Evolutionary conservation across 1,284 basidiomycete species (phyloP).

Genomic region (Ganoderma sp.): DNA sequence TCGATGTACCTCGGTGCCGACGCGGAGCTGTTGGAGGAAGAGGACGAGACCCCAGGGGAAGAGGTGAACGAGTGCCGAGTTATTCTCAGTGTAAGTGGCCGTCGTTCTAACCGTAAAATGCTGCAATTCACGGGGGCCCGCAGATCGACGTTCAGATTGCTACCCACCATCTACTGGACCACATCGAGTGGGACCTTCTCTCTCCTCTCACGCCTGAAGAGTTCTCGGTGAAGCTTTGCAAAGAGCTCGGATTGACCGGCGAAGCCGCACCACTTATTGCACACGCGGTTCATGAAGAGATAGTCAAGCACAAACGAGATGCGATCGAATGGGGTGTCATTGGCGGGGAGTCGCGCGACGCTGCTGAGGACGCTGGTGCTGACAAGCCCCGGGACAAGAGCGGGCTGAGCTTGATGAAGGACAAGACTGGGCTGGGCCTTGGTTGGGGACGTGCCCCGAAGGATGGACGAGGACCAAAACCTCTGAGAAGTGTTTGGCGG

Average conservation of each 20-base stretch:
- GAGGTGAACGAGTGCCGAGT: conserved; percentile 87
- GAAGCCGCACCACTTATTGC: conserved; percentile 90
- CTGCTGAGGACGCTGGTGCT: conserved; percentile 30
- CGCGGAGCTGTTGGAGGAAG: conserved; percentile 39
- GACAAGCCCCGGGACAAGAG: conserved; percentile 52
- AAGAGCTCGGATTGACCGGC: conserved; percentile 87
- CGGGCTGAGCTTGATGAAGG: conserved; percentile 64
- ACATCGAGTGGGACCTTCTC: conserved; percentile 97
- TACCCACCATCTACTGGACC: conserved; percentile 88
- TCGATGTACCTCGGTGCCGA: conserved; percentile 57
- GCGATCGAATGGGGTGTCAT: conserved; percentile 93
- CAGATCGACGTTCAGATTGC: conserved; percentile 99
- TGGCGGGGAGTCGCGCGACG: conserved; percentile 52
- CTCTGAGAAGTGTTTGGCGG: conserved; percentile 89
- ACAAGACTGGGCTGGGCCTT: conserved; percentile 78
- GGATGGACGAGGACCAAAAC: conserved; percentile 79
- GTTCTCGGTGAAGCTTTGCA: conserved; percentile 83
- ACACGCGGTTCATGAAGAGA: conserved; percentile 93
- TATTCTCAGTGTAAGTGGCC: conserved; percentile 78
- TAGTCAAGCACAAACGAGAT: conserved; percentile 93
- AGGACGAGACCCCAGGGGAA: conserved; percentile 50
- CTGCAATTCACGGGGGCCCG: conserved; percentile 14
- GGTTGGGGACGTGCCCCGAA: conserved; percentile 72
- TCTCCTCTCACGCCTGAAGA: conserved; percentile 90
- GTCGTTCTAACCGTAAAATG: background rate